Percentiles rank a stretch among this genome's conserved stretches.
Conservation (phyloP, 1,284 basidiomycete genomes). For the Cystobasidiaceae sp. region DNA sequence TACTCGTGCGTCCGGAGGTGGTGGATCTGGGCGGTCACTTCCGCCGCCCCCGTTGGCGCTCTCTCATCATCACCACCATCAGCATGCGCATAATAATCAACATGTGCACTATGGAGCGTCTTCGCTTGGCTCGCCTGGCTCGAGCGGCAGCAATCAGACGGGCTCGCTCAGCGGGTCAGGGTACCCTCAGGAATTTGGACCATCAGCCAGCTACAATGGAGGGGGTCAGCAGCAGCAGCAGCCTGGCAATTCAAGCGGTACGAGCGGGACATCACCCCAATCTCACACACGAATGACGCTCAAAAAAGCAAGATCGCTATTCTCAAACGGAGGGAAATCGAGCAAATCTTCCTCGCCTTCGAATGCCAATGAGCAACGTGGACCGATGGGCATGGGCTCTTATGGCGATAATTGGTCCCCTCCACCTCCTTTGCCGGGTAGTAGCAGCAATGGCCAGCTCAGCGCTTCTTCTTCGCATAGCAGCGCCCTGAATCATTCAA, state of each 20-base stretch:
- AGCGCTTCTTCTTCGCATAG: not conserved
- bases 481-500: not conserved
- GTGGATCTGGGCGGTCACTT: not conserved
- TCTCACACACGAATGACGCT: slow-evolving; percentile 9
- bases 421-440: not conserved
- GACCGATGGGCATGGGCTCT: slow-evolving; percentile 14
- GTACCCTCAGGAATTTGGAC: too few species aligned
- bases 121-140: too few species aligned
- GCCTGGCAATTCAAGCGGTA: not conserved
- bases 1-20: not conserved
- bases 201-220: too few species aligned
- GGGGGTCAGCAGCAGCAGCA: not conserved
- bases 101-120: too few species aligned
- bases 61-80: too few species aligned
- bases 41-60: too few species aligned
- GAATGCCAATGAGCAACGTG: not conserved
- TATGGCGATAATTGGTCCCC: not conserved
- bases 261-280: not conserved
- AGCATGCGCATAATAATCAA: too few species aligned
- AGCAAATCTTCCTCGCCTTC: slow-evolving; percentile 7
- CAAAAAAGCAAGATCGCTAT: slow-evolving; percentile 24
- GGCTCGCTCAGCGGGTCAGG: too few species aligned
- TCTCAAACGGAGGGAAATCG: not conserved
- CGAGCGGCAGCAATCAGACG: too few species aligned
- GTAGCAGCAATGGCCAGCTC: too few species aligned